Evolutionary conservation across 345 rosid species (phyloP).

Genomic region (Citrus hindsii): DNA sequence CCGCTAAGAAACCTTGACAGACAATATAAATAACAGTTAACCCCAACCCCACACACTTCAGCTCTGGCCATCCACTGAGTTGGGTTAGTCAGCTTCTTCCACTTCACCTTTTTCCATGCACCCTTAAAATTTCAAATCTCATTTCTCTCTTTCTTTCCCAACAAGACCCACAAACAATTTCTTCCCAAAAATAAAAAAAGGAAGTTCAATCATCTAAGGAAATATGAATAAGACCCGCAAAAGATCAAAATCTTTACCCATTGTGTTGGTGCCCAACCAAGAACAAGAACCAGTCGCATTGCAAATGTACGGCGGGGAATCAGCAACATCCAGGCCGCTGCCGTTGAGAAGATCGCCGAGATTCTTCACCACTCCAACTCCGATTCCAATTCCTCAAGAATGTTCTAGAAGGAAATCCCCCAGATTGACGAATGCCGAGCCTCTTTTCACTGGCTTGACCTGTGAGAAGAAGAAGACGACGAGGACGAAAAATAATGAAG

Average conservation of each 20-base stretch:
- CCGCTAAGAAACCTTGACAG: not conserved
- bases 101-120: not conserved
- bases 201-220: not conserved
- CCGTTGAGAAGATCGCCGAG: not conserved
- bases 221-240: not conserved
- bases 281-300: not conserved
- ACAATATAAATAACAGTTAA: too few species aligned
- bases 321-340: too few species aligned
- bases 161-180: not conserved
- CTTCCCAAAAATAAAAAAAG: not conserved
- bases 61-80: too few species aligned
- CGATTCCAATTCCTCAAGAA: not conserved
- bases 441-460: not conserved
- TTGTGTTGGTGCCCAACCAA: not conserved
- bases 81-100: not conserved
- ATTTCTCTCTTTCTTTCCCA: not conserved
- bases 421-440: not conserved
- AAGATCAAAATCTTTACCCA: not conserved
- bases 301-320: not conserved
- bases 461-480: not conserved
- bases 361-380: not conserved
- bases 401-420: slow-evolving; percentile 16
- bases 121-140: not conserved
- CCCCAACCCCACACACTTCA: too few species aligned
- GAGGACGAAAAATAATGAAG: not conserved